phyloP scores from a whole-genome alignment of 2,329 filamentous ascomycete genomes.

The Cordyceps javanica region DNA sequence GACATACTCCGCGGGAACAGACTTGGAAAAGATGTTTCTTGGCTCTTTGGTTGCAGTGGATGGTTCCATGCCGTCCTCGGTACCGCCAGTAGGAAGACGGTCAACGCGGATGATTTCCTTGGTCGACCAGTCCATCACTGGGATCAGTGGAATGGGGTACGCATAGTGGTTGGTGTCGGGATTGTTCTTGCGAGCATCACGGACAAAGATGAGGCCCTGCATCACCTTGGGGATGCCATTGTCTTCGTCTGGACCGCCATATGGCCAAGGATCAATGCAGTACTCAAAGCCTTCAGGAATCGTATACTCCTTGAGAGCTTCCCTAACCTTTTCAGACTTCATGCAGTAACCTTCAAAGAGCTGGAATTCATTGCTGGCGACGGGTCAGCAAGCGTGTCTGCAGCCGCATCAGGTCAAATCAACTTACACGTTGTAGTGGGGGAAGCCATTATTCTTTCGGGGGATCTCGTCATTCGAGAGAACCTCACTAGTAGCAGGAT shows the following conservation, averaged over 20 bases:
- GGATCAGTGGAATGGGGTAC: conserved; percentile 53
- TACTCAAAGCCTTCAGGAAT: conserved; percentile 39
- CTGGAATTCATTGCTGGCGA: conserved; percentile 32
- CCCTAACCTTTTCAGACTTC: conserved; percentile 38
- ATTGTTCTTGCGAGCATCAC: conserved; percentile 35
- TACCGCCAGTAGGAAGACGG: conserved; percentile 44
- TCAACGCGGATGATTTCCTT: conserved; percentile 51
- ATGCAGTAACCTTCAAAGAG: conserved; percentile 34
- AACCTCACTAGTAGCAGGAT: conserved; percentile 28
- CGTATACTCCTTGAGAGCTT: conserved; percentile 40
- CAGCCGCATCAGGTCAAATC: background rate
- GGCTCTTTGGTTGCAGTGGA: conserved; percentile 29
- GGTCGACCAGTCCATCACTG: conserved; percentile 52
- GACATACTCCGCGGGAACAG: conserved; percentile 38
- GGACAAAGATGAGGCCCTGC: conserved; percentile 46
- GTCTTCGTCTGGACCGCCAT: conserved; percentile 40
- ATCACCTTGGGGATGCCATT: conserved; percentile 37
- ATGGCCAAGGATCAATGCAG: conserved; percentile 60
- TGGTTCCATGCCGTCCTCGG: conserved; percentile 38
- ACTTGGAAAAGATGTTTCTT: conserved; percentile 39
- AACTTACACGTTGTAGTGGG: conserved; percentile 30
- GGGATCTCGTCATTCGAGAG: conserved; percentile 20
- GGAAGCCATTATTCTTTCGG: conserved; percentile 25
- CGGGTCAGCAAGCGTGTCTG: background rate
- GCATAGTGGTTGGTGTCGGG: conserved; percentile 57